A percentile compares a stretch with the other conserved stretches of the same genome.
phyloP scores from a whole-genome alignment of 2,329 filamentous ascomycete species.

The Phaeophleospora eucalypticola region DNA sequence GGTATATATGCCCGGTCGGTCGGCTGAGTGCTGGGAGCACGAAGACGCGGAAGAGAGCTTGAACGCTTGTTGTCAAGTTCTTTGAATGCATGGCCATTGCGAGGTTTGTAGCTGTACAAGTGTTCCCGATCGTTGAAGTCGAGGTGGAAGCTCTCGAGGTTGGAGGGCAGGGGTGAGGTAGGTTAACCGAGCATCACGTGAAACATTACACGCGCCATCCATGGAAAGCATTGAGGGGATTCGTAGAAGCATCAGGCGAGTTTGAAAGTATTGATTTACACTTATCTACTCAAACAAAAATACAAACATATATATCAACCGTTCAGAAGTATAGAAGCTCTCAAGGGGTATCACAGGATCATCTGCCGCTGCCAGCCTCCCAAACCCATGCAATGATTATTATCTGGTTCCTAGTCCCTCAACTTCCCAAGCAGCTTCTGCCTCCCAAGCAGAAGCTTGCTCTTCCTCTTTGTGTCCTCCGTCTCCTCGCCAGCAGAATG shows the following conservation, averaged over 20 bases:
- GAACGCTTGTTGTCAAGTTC: constrained; percentile 13
- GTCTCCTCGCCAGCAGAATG: constrained; percentile 21
- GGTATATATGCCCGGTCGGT: constrained; percentile 9
- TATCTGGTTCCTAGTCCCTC: constrained; percentile 20
- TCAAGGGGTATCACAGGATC: background rate
- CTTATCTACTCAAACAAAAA: no score
- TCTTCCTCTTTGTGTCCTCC: constrained; percentile 38
- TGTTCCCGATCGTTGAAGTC: background rate
- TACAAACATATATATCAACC: no score
- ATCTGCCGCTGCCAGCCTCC: background rate
- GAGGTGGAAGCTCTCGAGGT: no score
- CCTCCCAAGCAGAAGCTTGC: constrained; percentile 39
- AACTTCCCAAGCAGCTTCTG: constrained; percentile 41
- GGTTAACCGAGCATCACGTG: background rate
- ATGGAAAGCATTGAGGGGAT: no score
- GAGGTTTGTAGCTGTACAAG: background rate
- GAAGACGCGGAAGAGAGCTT: constrained; percentile 45
- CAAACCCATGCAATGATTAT: background rate
- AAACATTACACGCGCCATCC: no score
- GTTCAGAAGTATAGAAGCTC: no score
- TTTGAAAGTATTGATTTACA: no score
- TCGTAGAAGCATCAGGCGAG: no score
- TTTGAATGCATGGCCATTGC: background rate
- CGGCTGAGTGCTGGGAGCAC: constrained; percentile 32
- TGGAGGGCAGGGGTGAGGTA: background rate